Evolutionary conservation across 148 eudicot species (phyloP), one percentile per base, ranked within the genome.

Genomic region (Limonium bicolor): DNA sequence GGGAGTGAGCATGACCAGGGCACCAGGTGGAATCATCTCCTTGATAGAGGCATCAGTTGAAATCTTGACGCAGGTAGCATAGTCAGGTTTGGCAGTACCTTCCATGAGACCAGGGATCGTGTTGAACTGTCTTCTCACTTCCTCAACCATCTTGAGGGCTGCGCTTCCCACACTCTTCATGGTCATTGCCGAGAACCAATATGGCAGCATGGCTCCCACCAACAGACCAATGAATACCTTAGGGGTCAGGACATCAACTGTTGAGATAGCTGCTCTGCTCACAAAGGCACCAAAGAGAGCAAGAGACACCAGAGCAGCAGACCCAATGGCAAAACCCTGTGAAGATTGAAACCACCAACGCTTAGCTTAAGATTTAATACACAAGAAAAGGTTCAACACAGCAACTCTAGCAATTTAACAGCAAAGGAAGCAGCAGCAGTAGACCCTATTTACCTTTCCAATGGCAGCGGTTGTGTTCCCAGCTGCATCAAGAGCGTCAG

Each of bases 401-500:
- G 1, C 1, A 37, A 23, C 41, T 37, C n/a, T n/a, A n/a, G n/a
- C n/a, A n/a, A n/a, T n/a, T 29, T 37, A 12, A 37, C 4, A 37
- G 11, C 41, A 17, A 37, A 2, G 19, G 10, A 16, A 2, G 43
- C n/a, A 2, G 3, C n/a, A n/a, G n/a, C n/a, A n/a, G n/a, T n/a
- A n/a, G n/a, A n/a, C n/a, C n/a, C n/a, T n/a, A n/a, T 22, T 23
- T 51, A 74, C 80, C 80, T 69, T 74, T 36, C 80, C 75, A 40
- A 74, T 74, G 25, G 80, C 80, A 22, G 80, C 80, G 9, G 80
- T 74, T 36, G 75, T 74, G 51, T 74, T 74, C 27, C 80, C 80
- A 28, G 75, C 75, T 58, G 80, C 75, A 69, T 74, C 80, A 42
- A 74, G 72, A 20, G 75, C 80, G 54, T 74, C 80, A n/a, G 75